These are phyloP conservation scores for Balamuthia mandrillaris DNA, from an alignment of 208 protist genomes.

Conservation along the genomic window DNA sequence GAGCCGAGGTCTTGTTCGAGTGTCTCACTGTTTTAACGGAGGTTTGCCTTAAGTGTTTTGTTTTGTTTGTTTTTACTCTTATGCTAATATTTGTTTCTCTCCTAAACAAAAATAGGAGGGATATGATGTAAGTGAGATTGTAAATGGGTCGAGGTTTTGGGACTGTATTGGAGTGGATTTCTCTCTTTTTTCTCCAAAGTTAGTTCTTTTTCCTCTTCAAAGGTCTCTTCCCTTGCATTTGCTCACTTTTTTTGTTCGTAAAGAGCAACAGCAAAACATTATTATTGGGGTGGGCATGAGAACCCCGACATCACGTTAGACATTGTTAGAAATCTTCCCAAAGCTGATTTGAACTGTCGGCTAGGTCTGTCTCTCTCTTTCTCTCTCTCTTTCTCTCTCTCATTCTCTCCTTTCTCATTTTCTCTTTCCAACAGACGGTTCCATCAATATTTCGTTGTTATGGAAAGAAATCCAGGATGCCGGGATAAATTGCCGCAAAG, in stretches of 20 bases:
- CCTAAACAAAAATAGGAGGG: too few relatives aligned
- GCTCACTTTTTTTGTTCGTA: too few relatives aligned
- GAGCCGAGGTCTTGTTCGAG: too few relatives aligned
- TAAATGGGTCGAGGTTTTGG: too few relatives aligned
- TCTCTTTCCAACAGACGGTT: constrained; percentile 14
- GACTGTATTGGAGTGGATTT: constrained; percentile 31
- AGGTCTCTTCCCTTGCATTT: too few relatives aligned
- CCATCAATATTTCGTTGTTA: constrained; percentile 39
- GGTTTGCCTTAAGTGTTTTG: too few relatives aligned
- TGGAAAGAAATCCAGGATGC: constrained; percentile 47
- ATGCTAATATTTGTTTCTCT: too few relatives aligned
- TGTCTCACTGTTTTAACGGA: too few relatives aligned
- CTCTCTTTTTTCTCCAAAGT: neutral
- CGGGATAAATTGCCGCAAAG: neutral
- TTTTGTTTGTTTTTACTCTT: too few relatives aligned
- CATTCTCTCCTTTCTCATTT: neutral
- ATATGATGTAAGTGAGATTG: too few relatives aligned
- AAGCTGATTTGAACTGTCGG: constrained; percentile 53
- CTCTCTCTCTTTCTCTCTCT: neutral
- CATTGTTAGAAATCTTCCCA: constrained; percentile 48
- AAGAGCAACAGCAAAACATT: too few relatives aligned
- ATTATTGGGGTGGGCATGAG: neutral
- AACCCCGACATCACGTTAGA: constrained; percentile 56
- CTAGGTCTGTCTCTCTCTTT: neutral
- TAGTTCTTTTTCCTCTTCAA: neutral